A percentile compares a stretch with the other conserved stretches of the same genome.
These are phyloP conservation scores for Mucor sp. DNA, from an alignment of 371 early-diverging fungal genomes.

Conservation along the genomic window DNA sequence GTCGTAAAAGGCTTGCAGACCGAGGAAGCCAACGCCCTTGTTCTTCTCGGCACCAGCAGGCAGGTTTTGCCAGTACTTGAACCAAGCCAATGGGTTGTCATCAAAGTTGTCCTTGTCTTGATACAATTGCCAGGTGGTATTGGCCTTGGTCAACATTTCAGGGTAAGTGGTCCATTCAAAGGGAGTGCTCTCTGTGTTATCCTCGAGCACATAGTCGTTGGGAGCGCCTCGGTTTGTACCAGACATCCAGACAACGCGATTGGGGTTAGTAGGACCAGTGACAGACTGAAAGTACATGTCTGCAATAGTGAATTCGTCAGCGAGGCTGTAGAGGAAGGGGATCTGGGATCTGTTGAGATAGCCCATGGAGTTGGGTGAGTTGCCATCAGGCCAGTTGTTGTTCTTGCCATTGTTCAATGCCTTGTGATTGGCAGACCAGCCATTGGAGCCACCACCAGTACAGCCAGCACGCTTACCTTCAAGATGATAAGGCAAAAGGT, in stretches of 20 bases:
- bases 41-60: conserved; percentile 27
- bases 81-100: conserved; percentile 32
- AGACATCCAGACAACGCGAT: conserved; percentile 34
- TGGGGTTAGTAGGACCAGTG: conserved; percentile 28
- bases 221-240: conserved; percentile 25
- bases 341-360: conserved; percentile 27
- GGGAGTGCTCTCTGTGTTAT: conserved; percentile 22
- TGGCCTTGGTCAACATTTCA: conserved; percentile 22
- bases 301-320: conserved; percentile 31
- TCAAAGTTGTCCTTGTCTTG: conserved; percentile 29
- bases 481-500: conserved; percentile 28
- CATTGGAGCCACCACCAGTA: conserved; percentile 18
- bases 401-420: conserved; percentile 27
- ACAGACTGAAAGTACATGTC: conserved; percentile 36
- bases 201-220: conserved; percentile 20
- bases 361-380: conserved; percentile 29
- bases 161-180: conserved; percentile 29
- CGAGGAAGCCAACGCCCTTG: conserved; percentile 31
- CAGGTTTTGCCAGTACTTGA: conserved; percentile 25
- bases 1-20: conserved; percentile 30
- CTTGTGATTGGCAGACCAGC: conserved; percentile 20
- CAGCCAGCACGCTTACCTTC: conserved; percentile 28
- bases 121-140: conserved; percentile 30
- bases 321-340: conserved; percentile 29
- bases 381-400: conserved; percentile 33